A percentile compares a stretch with the other conserved stretches of the same genome.
phyloP scores from a whole-genome alignment of 768 basidiomycete genomes.

The Agaricus sinodeliciosus region DNA sequence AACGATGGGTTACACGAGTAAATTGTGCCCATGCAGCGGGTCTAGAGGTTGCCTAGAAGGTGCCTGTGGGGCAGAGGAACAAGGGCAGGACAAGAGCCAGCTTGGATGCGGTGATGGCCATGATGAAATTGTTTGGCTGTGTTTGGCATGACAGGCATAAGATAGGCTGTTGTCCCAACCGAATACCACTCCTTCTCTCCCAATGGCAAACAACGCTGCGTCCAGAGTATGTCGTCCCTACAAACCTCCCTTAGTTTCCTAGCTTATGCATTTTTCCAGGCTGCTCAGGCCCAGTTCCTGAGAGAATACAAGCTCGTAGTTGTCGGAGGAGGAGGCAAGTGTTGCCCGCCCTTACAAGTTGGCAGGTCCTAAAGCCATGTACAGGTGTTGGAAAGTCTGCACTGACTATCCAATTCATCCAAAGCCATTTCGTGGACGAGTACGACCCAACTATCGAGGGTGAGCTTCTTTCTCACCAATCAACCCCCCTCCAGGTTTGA shows the following conservation, averaged over 20 bases:
- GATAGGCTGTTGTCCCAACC: conserved; percentile 10
- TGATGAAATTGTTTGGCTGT: conserved; percentile 16
- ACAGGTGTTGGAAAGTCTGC: conserved; percentile 68
- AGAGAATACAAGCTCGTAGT: conserved; percentile 98
- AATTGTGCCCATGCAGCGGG: no score
- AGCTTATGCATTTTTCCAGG: conserved; percentile 7
- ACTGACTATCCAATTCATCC: conserved; percentile 96
- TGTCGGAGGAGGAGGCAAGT: conserved; percentile 89
- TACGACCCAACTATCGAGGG: conserved; percentile 96
- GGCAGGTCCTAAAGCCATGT: not conserved
- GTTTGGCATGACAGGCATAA: conserved; percentile 3
- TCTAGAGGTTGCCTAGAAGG: no score
- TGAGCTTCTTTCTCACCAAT: conserved; percentile 20
- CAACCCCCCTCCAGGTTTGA: conserved; percentile 4
- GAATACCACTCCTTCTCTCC: not conserved
- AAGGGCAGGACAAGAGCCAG: not conserved
- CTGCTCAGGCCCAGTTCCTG: conserved; percentile 73
- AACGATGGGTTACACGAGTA: no score
- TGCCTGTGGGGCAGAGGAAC: not conserved
- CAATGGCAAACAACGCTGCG: conserved; percentile 8
- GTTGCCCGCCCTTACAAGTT: not conserved
- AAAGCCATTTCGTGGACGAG: conserved; percentile 89
- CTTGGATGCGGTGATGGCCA: not conserved
- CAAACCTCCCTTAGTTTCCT: not conserved
- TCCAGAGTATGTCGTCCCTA: conserved; percentile 10